These are phyloP conservation scores for Globisporangium okanoganense DNA, from an alignment of 352 stramenopile species.

Conservation along the genomic window DNA sequence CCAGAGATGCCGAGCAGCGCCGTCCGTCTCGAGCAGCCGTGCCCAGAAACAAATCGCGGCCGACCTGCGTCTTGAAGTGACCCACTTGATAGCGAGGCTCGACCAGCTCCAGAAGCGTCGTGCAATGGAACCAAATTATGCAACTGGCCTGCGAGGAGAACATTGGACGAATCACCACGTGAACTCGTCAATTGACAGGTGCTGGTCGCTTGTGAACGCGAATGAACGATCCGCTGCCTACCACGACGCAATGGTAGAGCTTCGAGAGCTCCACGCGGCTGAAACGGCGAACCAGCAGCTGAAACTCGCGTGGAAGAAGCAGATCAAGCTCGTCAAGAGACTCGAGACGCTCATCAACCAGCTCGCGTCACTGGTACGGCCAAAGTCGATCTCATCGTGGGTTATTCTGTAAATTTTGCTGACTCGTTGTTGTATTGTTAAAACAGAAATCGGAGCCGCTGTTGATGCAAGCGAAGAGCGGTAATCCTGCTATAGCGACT, in stretches of 20 bases:
- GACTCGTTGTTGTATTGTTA: too few species aligned
- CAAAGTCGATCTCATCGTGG: not conserved
- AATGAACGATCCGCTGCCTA: conserved; percentile 3
- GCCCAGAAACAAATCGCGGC: not conserved
- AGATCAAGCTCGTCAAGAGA: conserved; percentile 40
- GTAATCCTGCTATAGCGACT: not conserved
- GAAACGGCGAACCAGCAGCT: conserved; percentile 20
- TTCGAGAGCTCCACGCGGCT: not conserved
- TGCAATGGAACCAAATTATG: too few species aligned
- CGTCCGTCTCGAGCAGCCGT: not conserved
- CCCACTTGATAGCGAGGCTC: not conserved
- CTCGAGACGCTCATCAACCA: conserved; percentile 33
- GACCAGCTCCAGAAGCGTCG: not conserved
- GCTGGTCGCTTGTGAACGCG: too few species aligned
- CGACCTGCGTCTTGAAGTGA: conserved; percentile 1
- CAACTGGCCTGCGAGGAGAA: conserved; percentile 18
- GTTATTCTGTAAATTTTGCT: too few species aligned
- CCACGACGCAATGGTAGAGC: conserved; percentile 19
- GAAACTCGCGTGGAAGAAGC: conserved; percentile 26
- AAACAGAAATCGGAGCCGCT: not conserved
- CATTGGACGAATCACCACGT: not conserved
- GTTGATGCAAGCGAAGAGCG: not conserved
- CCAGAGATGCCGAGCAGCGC: not conserved
- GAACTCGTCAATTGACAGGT: not conserved
- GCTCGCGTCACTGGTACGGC: not conserved